A percentile compares a stretch with the other conserved stretches of the same genome.
These are phyloP conservation scores for Crepidotus variabilis DNA, from an alignment of 768 basidiomycete species.

Conservation along the genomic window DNA sequence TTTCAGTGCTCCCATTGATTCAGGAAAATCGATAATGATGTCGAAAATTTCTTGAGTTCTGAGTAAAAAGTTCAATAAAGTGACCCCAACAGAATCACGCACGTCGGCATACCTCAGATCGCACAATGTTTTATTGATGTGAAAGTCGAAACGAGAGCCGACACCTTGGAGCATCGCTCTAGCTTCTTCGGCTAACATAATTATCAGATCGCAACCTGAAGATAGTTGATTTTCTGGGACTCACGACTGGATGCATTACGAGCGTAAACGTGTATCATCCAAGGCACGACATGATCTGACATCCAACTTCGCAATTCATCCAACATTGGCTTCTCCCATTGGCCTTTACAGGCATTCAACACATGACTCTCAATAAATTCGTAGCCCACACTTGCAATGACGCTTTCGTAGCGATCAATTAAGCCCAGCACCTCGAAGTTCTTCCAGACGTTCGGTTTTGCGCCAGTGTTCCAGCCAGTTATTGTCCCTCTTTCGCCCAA, in stretches of 20 bases:
- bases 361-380: constrained; percentile 81
- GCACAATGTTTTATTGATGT: constrained; percentile 87
- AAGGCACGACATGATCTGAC: constrained; percentile 72
- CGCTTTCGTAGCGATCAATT: constrained; percentile 77
- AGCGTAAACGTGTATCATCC: constrained; percentile 83
- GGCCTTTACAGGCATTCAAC: constrained; percentile 54
- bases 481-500: background rate
- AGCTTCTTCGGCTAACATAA: constrained; percentile 59
- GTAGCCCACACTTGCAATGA: constrained; percentile 82
- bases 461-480: constrained; percentile 10
- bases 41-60: constrained; percentile 88
- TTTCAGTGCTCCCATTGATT: constrained; percentile 77
- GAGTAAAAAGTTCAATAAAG: background rate
- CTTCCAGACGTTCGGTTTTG: constrained; percentile 16
- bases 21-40: constrained; percentile 92
- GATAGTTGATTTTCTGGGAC: constrained; percentile 16
- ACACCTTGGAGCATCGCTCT: constrained; percentile 70
- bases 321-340: constrained; percentile 69
- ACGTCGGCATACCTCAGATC: constrained; percentile 62
- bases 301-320: constrained; percentile 70
- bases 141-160: constrained; percentile 84
- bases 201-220: background rate
- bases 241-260: constrained; percentile 55
- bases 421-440: constrained; percentile 70
- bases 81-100: background rate